A percentile compares a stretch with the other conserved stretches of the same genome.
Conservation (phyloP, 2,329 filamentous ascomycete species). For the Colletotrichum acutatum region DNA sequence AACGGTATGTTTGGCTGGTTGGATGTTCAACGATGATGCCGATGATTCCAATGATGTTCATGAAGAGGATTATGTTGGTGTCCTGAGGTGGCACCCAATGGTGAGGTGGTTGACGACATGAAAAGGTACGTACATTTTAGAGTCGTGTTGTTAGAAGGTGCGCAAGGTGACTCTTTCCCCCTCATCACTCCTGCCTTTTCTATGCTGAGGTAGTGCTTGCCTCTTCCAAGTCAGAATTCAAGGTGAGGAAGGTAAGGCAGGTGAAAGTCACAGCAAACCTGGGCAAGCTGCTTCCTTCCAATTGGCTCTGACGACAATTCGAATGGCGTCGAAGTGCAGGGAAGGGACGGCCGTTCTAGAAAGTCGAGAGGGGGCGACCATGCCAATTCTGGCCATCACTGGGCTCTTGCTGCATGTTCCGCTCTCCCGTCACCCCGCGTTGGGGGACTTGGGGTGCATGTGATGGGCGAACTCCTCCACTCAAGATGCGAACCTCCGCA, state of each 20-base stretch:
- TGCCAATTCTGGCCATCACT: neutral
- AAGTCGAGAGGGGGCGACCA: neutral
- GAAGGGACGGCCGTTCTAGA: constrained; percentile 1
- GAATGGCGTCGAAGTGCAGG: neutral
- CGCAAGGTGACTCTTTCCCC: neutral
- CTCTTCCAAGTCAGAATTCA: neutral
- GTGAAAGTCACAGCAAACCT: neutral
- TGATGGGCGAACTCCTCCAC: constrained; percentile 35
- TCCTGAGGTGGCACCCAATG: too few species aligned
- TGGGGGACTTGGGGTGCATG: constrained; percentile 32
- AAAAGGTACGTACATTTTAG: neutral
- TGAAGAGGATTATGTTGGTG: too few species aligned
- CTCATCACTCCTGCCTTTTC: neutral
- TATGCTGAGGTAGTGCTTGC: neutral
- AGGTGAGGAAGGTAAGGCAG: constrained; percentile 2
- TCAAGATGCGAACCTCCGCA: constrained; percentile 20
- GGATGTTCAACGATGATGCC: neutral
- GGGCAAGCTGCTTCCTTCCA: neutral
- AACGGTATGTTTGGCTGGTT: constrained; percentile 1
- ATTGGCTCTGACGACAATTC: neutral
- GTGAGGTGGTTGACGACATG: too few species aligned
- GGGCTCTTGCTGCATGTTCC: constrained; percentile 14
- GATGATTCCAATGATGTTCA: too few species aligned
- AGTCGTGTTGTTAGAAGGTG: neutral
- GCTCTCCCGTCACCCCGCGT: constrained; percentile 26